These are phyloP conservation scores for Stramenopiles sp. DNA, from an alignment of 352 stramenopile genomes.

Conservation along the genomic window DNA sequence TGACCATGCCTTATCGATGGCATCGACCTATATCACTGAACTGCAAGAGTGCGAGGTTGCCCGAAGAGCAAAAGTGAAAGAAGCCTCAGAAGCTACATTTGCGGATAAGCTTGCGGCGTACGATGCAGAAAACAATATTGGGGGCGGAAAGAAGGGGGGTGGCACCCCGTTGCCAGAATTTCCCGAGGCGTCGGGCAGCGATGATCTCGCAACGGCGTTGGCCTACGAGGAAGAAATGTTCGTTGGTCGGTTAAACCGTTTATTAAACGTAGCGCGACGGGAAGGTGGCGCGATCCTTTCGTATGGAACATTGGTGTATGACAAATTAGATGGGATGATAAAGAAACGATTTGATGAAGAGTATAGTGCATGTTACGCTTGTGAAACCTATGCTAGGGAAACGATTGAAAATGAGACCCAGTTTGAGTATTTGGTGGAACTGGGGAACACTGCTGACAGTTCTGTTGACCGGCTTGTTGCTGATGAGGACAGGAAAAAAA, in stretches of 20 bases:
- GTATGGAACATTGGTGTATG: neutral
- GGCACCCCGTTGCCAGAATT: neutral
- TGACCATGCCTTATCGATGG: neutral
- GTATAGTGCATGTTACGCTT: neutral
- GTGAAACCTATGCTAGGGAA: neutral
- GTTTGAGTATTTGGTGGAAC: neutral
- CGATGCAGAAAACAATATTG: neutral
- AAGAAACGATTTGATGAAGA: neutral
- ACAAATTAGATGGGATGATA: neutral
- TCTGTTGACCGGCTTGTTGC: neutral
- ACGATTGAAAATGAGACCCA: neutral
- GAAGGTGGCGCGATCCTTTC: neutral
- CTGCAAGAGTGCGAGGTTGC: neutral
- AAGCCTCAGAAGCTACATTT: neutral
- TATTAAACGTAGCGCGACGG: neutral
- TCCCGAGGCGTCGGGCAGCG: neutral
- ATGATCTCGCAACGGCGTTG: neutral
- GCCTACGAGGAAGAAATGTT: neutral
- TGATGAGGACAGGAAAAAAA: neutral
- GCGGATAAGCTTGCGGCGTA: neutral
- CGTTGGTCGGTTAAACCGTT: neutral
- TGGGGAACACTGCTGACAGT: neutral
- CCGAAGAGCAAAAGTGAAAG: neutral
- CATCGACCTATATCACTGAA: neutral
- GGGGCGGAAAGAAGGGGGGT: neutral